Evolutionary conservation across 768 basidiomycete species (phyloP), one percentile per base, ranked within the genome.

Genomic region (Lactarius hengduanensis): DNA sequence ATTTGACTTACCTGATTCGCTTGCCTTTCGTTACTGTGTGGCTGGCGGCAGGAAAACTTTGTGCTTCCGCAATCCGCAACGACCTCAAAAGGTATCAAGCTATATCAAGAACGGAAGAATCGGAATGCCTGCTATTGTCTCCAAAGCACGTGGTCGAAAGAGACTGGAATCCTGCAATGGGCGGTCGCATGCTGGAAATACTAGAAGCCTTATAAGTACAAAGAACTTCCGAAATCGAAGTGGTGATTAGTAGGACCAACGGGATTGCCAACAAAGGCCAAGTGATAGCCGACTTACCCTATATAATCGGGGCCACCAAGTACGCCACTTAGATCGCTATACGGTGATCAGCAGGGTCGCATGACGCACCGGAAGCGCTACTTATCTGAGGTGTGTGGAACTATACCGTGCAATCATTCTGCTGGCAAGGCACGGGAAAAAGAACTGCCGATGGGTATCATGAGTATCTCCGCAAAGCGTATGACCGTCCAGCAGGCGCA

Each of bases 171-270:
- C 40, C 32, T 32, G 32, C 16, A 43, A 34, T 16, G 13, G 11
- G 18, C 38, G 36, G 28, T 30, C 38, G 15, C 32, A 30, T 36
- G 41, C 32, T 18, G 15, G 26, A 55, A 16, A 53, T 34, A 65
- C 4, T 26, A 15, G 10, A 38, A 41, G 15, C 38, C 15, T 5
- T 15, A 5, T 40, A 40, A 6, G 5, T 40, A 15, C 38, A 57
- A 22, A 16, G 32, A 55, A 36, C n/a, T 54, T n/a, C 64, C 22
- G 16, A 43, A 41, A 34, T 55, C 26, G 41, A 53, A 40, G 59
- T 60, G 64, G 43, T 22, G 59, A 65, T 61, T 61, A 38, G 59
- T 45, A 20, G 64, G 41, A 41, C 41, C 59, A 18, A 41, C 36
- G 36, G 30, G 9, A 18, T 65, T n/a, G 18, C 41, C 32, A n/a